phyloP scores from a whole-genome alignment of 2,329 filamentous ascomycete genomes.

The Penicillium sp. region DNA sequence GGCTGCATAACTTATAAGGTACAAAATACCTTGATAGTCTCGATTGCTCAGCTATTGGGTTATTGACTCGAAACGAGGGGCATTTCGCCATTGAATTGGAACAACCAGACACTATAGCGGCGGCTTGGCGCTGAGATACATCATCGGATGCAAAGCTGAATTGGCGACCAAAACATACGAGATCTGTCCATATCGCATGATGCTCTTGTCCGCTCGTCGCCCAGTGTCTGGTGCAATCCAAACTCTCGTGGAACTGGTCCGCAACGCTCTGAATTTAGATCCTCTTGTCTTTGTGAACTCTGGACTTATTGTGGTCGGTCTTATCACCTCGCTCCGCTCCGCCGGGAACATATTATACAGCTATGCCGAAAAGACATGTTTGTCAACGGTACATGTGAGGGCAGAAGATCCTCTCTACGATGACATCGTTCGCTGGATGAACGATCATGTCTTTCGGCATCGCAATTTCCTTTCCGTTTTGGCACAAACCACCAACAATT shows the following conservation, averaged over 20 bases:
- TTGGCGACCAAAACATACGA: background rate
- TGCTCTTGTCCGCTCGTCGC: background rate
- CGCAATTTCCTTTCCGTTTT: background rate
- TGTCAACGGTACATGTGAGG: constrained; percentile 45
- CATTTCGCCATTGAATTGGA: too few species aligned
- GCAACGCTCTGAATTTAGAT: background rate
- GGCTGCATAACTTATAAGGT: too few species aligned
- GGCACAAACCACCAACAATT: background rate
- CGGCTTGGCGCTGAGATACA: too few species aligned
- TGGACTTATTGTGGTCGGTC: background rate
- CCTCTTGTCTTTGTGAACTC: background rate
- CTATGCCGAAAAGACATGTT: constrained; percentile 9
- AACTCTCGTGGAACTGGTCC: background rate
- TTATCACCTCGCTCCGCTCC: background rate
- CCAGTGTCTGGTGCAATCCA: background rate
- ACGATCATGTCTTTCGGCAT: background rate
- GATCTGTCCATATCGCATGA: background rate
- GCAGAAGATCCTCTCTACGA: constrained; percentile 56
- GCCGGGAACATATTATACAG: background rate
- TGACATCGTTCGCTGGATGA: constrained; percentile 49
- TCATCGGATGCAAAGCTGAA: background rate
- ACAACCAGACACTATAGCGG: too few species aligned
- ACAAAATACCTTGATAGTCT: too few species aligned
- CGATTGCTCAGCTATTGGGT: too few species aligned
- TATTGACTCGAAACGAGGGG: too few species aligned